Evolutionary conservation across 768 basidiomycete genomes (phyloP).

Genomic region (Clavulina sp.): DNA sequence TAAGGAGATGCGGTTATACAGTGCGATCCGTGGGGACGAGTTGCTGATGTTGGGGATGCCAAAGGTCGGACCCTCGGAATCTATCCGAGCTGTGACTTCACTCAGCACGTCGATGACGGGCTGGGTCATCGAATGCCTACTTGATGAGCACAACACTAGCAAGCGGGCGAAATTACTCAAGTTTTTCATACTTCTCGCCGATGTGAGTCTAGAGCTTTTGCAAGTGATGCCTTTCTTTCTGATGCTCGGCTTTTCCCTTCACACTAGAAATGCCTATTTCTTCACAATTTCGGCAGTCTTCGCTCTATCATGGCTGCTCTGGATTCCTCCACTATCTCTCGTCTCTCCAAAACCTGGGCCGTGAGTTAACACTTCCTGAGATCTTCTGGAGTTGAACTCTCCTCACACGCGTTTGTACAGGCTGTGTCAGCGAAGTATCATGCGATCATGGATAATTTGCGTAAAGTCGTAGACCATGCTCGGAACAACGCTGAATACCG

Average conservation of each 20-base stretch:
- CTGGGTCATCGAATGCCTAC: conserved; percentile 88
- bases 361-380: conserved; percentile 29
- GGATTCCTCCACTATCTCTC: conserved; percentile 86
- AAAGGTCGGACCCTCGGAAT: conserved; percentile 40
- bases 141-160: conserved; percentile 80
- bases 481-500: conserved; percentile 88
- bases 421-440: conserved; percentile 75
- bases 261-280: conserved; percentile 55
- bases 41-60: conserved; percentile 70
- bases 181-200: conserved; percentile 86
- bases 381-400: conserved; percentile 1
- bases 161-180: conserved; percentile 63
- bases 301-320: conserved; percentile 86
- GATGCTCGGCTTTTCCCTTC: conserved; percentile 1
- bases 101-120: conserved; percentile 88
- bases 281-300: conserved; percentile 85
- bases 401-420: conserved; percentile 23
- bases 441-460: conserved; percentile 54
- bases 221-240: conserved; percentile 3
- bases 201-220: conserved; percentile 38
- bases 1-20: conserved; percentile 81
- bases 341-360: conserved; percentile 85
- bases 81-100: conserved; percentile 69
- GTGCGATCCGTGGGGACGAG: conserved; percentile 74
- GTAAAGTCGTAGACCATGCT: conserved; percentile 79